Conservation (phyloP, 768 basidiomycete genomes). For the Scleroderma citrinum region DNA sequence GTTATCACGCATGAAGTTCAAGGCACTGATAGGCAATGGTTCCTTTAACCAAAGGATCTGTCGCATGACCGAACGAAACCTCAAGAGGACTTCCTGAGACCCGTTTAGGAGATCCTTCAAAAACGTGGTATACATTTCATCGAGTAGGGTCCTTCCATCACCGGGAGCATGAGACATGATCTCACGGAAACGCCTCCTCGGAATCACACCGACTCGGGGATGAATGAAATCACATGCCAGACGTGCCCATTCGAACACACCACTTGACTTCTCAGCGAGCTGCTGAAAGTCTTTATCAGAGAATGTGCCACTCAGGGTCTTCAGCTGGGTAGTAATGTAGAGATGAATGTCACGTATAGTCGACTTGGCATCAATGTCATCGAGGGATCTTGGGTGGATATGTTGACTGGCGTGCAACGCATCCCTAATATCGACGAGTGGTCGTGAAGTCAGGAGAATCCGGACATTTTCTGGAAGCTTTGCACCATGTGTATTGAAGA, state of each 20-base stretch:
- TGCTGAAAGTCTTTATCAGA: background rate
- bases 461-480: background rate
- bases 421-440: background rate
- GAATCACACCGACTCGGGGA: background rate
- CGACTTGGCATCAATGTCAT: background rate
- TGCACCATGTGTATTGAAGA: background rate
- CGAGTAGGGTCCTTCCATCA: background rate
- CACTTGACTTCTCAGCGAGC: background rate
- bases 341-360: background rate
- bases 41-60: background rate
- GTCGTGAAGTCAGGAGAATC: background rate
- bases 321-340: background rate
- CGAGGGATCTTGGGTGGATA: background rate
- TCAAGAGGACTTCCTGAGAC: background rate
- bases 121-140: background rate
- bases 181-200: background rate
- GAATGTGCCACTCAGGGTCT: background rate
- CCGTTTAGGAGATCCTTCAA: background rate
- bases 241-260: background rate
- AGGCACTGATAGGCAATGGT: background rate
- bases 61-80: background rate
- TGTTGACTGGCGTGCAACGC: background rate
- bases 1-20: background rate
- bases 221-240: background rate
- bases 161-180: background rate